Base-by-base conservation (phyloP, 1,139 yeast species). In the Debaryomyces sp. region DNA sequence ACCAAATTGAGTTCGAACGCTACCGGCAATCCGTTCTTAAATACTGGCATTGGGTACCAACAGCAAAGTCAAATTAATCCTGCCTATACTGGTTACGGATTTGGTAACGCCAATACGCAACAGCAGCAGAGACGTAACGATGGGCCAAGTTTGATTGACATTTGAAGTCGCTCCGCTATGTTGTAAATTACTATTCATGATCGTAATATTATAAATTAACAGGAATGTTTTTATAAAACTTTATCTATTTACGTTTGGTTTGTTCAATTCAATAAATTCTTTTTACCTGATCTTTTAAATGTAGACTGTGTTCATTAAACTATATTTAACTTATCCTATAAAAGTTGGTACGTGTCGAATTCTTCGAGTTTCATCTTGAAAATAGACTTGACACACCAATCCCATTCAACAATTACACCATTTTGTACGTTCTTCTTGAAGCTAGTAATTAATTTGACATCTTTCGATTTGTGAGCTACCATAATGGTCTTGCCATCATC, bases 71-170 rank as follows among this genome's bases (percentile, higher is more conserved):
- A 51, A 71, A 56, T 58, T 47, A 59, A 50, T 18, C 53, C 58
- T n/a, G 77, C 76, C 23, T 86, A 88, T 60, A 91, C 98, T 4
- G 98, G 98, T 2, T 91, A 85, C 63, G 98, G 98, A 1, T 91
- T 91, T 69, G 98, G 97, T 35, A 91, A 91, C 59, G 75, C 72
- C n/a, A 66, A 58, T 41, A 54, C 62, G 48, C 61, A 64, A 55
- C 70, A 62, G 54, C 70, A 64, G 56, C 70, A 64, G 56, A 66
- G 67, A 53, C 57, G 62, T 34, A 59, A 55, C 33, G 79, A 73
- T 51, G 80, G 79, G 27, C 80, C 80, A 12, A 75, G 80, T 54
- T 73, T 76, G 63, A 76, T 76, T 62, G 81, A 76, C 60, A 75
- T 76, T 54, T 75, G 59, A 57, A 15, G 15, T 24, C 8, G 27